A percentile compares a stretch with the other conserved stretches of the same genome.
phyloP scores from a whole-genome alignment of 768 basidiomycete species.

The Leccinum rimulosum region DNA sequence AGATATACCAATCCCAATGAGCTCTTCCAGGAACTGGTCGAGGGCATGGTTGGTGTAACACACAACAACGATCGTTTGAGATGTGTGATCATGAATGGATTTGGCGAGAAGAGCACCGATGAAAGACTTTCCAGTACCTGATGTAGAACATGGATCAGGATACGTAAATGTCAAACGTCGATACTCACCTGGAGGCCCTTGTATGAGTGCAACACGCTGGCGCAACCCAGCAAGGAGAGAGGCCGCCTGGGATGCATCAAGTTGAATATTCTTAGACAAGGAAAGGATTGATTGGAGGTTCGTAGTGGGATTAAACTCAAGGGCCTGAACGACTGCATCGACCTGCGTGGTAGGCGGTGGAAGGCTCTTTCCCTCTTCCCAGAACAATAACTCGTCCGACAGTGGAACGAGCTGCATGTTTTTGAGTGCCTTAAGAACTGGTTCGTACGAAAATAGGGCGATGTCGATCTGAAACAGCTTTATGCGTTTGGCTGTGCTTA shows the following conservation, averaged over 20 bases:
- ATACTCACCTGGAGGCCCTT: constrained; percentile 65
- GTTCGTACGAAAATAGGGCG: constrained; percentile 61
- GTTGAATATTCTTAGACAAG: constrained; percentile 37
- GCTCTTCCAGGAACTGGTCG: constrained; percentile 64
- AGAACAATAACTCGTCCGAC: constrained; percentile 51
- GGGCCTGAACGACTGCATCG: constrained; percentile 24
- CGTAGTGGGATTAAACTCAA: constrained; percentile 31
- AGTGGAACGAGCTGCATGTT: constrained; percentile 46
- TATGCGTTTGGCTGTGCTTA: constrained; percentile 38
- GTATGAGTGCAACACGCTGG: constrained; percentile 59
- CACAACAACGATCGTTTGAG: constrained; percentile 58
- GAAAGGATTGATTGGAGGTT: constrained; percentile 42
- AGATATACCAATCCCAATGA: constrained; percentile 60
- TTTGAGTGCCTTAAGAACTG: constrained; percentile 59
- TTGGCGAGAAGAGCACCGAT: constrained; percentile 69
- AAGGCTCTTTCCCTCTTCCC: constrained; percentile 37
- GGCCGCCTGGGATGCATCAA: constrained; percentile 51
- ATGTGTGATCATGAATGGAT: constrained; percentile 47
- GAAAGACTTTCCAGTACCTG: constrained; percentile 75
- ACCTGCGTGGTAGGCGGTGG: constrained; percentile 5
- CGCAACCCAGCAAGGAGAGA: constrained; percentile 52
- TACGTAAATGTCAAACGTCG: background rate
- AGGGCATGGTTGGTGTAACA: constrained; percentile 77
- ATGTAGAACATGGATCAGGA: background rate
- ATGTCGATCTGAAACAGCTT: constrained; percentile 59